phyloP scores from a whole-genome alignment of 106 monocot genomes.

The Cymbidium sinense region DNA sequence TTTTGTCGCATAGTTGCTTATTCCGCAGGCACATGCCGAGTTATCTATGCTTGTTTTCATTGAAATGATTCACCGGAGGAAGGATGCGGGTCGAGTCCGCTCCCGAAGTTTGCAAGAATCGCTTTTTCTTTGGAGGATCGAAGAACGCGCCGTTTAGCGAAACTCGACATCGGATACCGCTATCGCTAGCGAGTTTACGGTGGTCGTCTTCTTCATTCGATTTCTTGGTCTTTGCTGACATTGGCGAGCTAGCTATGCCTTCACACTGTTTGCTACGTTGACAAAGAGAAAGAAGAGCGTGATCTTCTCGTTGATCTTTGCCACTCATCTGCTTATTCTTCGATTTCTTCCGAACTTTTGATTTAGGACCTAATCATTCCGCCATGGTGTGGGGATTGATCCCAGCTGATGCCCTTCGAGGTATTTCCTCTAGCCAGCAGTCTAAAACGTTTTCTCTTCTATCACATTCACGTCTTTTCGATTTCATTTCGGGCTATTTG shows the following conservation, averaged over 20 bases:
- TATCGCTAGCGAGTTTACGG: background rate
- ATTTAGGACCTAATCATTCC: background rate
- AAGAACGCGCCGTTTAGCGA: background rate
- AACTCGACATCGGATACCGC: background rate
- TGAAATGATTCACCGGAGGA: too few species aligned
- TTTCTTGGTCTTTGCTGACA: background rate
- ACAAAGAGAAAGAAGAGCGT: background rate
- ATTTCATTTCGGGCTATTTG: background rate
- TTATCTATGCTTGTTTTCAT: too few species aligned
- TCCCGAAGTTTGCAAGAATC: too few species aligned
- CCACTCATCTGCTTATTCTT: background rate
- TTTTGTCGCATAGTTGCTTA: too few species aligned
- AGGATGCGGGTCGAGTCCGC: too few species aligned
- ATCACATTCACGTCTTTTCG: background rate
- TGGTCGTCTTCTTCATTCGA: background rate
- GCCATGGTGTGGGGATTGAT: constrained; percentile 67
- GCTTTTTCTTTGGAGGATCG: too few species aligned
- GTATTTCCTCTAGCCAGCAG: constrained; percentile 17
- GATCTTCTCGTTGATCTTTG: background rate
- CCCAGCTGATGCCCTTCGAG: constrained; percentile 48
- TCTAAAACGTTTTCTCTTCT: background rate
- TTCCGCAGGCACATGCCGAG: too few species aligned
- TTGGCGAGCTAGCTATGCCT: background rate
- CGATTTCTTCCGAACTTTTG: background rate
- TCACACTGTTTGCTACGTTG: background rate